phyloP scores from a whole-genome alignment of 2,329 filamentous ascomycete genomes.

The Xylaria sp. region DNA sequence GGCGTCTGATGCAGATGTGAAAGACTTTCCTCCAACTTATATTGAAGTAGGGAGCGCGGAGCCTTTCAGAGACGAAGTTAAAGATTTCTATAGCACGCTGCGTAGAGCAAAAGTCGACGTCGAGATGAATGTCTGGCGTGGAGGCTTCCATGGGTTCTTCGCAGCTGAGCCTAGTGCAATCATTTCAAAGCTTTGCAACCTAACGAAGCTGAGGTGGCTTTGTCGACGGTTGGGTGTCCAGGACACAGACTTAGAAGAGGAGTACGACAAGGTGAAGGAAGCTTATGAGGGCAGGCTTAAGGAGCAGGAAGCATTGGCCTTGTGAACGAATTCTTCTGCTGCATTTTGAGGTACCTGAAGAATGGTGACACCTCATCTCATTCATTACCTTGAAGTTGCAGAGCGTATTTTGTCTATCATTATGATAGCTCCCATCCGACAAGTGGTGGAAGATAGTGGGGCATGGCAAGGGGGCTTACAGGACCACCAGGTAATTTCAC shows the following conservation, averaged over 20 bases:
- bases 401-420: neutral
- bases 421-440: neutral
- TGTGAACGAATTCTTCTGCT: neutral
- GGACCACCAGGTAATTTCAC: neutral
- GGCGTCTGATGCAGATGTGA: constrained; percentile 26
- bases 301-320: neutral
- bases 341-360: neutral
- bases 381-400: neutral
- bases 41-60: constrained; percentile 34
- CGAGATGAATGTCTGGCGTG: constrained; percentile 26
- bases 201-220: constrained; percentile 35
- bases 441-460: neutral
- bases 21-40: constrained; percentile 34
- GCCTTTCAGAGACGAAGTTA: constrained; percentile 35
- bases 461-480: neutral
- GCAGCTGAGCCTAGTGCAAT: constrained; percentile 29
- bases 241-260: constrained; percentile 6
- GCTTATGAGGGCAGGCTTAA: constrained; percentile 16
- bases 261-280: constrained; percentile 16
- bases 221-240: constrained; percentile 16
- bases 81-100: constrained; percentile 24
- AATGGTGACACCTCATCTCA: neutral
- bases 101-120: constrained; percentile 29
- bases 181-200: constrained; percentile 30
- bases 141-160: constrained; percentile 38